A percentile compares a stretch with the other conserved stretches of the same genome.
Evolutionary conservation across 345 rosid genomes (phyloP).

Genomic region (Raphanus sativus): DNA sequence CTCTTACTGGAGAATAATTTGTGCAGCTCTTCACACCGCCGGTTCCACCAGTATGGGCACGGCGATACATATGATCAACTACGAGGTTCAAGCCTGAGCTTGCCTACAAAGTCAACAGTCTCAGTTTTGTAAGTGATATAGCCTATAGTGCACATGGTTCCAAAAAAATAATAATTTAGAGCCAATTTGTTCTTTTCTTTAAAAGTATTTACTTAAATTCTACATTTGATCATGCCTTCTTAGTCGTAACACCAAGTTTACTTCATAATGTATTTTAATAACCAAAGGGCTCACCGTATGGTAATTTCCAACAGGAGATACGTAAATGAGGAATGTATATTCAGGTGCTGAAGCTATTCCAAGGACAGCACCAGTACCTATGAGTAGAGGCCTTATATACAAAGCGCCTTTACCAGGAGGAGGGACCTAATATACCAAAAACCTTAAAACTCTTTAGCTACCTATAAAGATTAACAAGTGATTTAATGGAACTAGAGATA

Average conservation of each 20-base stretch:
- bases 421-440: conserved; percentile 49
- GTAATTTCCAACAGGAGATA: conserved; percentile 57
- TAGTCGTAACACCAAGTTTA: neutral
- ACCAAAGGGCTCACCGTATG: conserved; percentile 37
- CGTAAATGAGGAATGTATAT: conserved; percentile 50
- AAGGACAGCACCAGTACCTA: conserved; percentile 54
- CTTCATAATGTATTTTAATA: neutral
- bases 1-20: conserved; percentile 62
- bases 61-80: conserved; percentile 48
- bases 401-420: conserved; percentile 64
- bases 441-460: neutral
- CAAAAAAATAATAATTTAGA: too few species aligned
- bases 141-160: neutral
- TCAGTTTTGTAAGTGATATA: neutral
- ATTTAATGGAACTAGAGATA: neutral
- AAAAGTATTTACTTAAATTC: too few species aligned
- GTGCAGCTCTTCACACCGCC: conserved; percentile 62
- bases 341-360: conserved; percentile 60
- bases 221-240: too few species aligned
- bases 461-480: neutral
- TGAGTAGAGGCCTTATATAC: conserved; percentile 64
- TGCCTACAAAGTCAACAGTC: conserved; percentile 25
- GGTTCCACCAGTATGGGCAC: conserved; percentile 64
- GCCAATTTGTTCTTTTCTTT: too few species aligned
- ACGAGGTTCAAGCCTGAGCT: conserved; percentile 40